Percentiles rank a stretch among this genome's conserved stretches.
phyloP scores from a whole-genome alignment of 306 rosid genomes.

The Malus domestica region ASM211411v1 NC_041795.1:24075501-24076000 shows the following conservation, averaged over 20 bases:
- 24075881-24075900: slow-evolving; percentile 15
- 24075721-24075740: slow-evolving; percentile 21
- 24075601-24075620: slow-evolving; percentile 17
- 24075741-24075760: slow-evolving; percentile 25
- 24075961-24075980: slow-evolving; percentile 23
- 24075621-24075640: slow-evolving; percentile 22
- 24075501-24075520: slow-evolving; percentile 4
- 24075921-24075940: slow-evolving; percentile 26
- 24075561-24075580: slow-evolving; percentile 16
- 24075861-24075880: slow-evolving; percentile 16
- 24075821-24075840: slow-evolving; percentile 25
- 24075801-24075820: slow-evolving; percentile 20
- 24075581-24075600: slow-evolving; percentile 15
- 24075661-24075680: slow-evolving; percentile 14
- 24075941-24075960: slow-evolving; percentile 25
- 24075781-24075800: neutral
- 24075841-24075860: slow-evolving; percentile 19
- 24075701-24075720: slow-evolving; percentile 5
- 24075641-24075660: slow-evolving; percentile 28
- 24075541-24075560: slow-evolving; percentile 22
- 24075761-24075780: slow-evolving; percentile 21
- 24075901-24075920: slow-evolving; percentile 17
- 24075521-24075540: slow-evolving; percentile 22
- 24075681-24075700: slow-evolving; percentile 7
- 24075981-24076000: slow-evolving; percentile 8